A percentile compares a stretch with the other conserved stretches of the same genome.
Evolutionary conservation across 2,329 filamentous ascomycete species (phyloP).

Genomic region (Alternaria gaisen): DNA sequence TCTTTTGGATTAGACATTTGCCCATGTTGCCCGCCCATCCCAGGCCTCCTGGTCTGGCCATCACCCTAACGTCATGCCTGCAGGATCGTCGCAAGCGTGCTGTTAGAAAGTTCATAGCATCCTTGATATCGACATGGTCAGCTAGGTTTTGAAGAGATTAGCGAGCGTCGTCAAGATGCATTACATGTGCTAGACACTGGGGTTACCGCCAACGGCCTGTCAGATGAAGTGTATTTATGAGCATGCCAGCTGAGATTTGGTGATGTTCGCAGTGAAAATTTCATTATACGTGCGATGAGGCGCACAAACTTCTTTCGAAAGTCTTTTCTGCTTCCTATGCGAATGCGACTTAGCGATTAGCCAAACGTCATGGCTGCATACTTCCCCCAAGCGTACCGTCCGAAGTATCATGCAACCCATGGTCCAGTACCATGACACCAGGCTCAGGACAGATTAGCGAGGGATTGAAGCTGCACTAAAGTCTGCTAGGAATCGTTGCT

Average conservation of each 20-base stretch:
- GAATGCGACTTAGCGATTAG: neutral
- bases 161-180: slow-evolving; percentile 7
- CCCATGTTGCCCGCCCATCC: slow-evolving; percentile 11
- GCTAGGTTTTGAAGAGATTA: slow-evolving; percentile 1
- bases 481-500: slow-evolving; percentile 1
- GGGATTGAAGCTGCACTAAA: neutral
- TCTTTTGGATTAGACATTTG: slow-evolving; percentile 1
- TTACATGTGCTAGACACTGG: neutral
- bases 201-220: neutral
- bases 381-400: slow-evolving; percentile 7
- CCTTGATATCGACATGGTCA: neutral
- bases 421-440: neutral
- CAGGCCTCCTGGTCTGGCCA: slow-evolving; percentile 9
- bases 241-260: neutral
- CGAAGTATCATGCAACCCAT: neutral
- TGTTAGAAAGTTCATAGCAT: slow-evolving; percentile 1
- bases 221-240: neutral
- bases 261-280: neutral
- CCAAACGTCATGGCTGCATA: slow-evolving; percentile 1
- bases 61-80: slow-evolving; percentile 12
- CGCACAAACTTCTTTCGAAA: neutral
- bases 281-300: neutral
- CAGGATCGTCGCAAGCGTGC: slow-evolving; percentile 13
- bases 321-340: neutral
- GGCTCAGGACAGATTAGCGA: neutral